Evolutionary conservation across 805 yeast genomes (phyloP).

Genomic region (Candida ulmi): DNA sequence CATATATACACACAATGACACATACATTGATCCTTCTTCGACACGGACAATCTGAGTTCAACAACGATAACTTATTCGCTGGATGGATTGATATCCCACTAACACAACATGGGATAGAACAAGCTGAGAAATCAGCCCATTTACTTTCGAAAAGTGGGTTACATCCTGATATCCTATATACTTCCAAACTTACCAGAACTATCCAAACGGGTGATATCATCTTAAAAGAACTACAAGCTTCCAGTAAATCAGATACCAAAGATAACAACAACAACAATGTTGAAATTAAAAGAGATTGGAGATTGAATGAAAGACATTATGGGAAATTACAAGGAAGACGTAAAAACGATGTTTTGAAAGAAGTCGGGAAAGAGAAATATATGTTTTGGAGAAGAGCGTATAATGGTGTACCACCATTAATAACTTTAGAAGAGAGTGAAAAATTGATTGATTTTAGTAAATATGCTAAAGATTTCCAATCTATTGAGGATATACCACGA

Average conservation of each 20-base stretch:
- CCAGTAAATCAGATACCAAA: too few relatives aligned
- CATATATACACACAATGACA: neutral
- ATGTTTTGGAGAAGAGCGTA: conserved; percentile 78
- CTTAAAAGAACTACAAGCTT: neutral
- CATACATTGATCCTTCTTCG: neutral
- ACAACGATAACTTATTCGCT: neutral
- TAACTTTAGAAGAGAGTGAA: conserved; percentile 32
- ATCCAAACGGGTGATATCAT: neutral
- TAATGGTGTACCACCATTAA: conserved; percentile 61
- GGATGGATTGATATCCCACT: neutral
- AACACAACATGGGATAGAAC: neutral
- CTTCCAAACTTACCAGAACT: neutral
- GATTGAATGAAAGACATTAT: conserved; percentile 80
- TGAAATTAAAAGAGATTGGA: conserved; percentile 65
- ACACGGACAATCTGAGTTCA: neutral
- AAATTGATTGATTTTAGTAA: conserved; percentile 25
- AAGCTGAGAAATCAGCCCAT: neutral
- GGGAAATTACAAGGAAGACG: conserved; percentile 78
- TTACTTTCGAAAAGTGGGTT: neutral
- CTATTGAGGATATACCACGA: conserved; percentile 44
- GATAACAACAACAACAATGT: too few relatives aligned
- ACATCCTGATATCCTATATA: neutral
- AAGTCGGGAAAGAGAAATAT: conserved; percentile 68
- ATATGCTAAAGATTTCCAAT: conserved; percentile 25
- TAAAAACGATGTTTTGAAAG: conserved; percentile 57